These are phyloP conservation scores for Penicillium concentricum DNA, from an alignment of 2,329 filamentous ascomycete species.

Conservation along the genomic window DNA sequence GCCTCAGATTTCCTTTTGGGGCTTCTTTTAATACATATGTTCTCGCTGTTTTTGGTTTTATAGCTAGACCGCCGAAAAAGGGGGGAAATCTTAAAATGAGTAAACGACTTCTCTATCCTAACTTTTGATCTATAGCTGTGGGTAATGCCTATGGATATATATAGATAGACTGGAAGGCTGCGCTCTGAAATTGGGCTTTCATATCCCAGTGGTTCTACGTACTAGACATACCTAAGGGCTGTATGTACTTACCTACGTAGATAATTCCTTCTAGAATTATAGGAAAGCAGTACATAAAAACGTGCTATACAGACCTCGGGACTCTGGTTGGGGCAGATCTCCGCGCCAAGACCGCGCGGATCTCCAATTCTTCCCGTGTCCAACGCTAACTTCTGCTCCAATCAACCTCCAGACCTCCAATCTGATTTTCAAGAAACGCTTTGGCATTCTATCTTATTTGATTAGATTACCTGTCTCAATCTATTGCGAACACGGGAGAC, in stretches of 20 bases:
- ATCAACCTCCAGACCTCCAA: constrained; percentile 21
- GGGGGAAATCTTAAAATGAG: too few species aligned
- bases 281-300: not conserved
- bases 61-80: too few species aligned
- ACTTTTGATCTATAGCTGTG: too few species aligned
- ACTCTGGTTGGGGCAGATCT: constrained; percentile 20
- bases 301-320: not conserved
- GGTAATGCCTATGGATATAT: not conserved
- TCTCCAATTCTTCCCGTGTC: constrained; percentile 22
- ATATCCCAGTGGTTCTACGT: not conserved
- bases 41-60: too few species aligned
- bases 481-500: not conserved
- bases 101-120: too few species aligned
- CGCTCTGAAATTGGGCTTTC: not conserved
- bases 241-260: not conserved
- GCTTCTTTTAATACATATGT: too few species aligned
- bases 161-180: not conserved
- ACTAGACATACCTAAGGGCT: not conserved
- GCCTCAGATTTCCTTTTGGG: too few species aligned
- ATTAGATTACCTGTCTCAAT: not conserved
- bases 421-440: not conserved
- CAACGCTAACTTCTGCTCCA: constrained; percentile 18
- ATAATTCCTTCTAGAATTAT: not conserved
- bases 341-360: constrained; percentile 27
- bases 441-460: not conserved